Percentiles rank a stretch among this genome's conserved stretches.
Conservation (phyloP, 106 monocot genomes). For the Ottelia alismoides region DNA sequence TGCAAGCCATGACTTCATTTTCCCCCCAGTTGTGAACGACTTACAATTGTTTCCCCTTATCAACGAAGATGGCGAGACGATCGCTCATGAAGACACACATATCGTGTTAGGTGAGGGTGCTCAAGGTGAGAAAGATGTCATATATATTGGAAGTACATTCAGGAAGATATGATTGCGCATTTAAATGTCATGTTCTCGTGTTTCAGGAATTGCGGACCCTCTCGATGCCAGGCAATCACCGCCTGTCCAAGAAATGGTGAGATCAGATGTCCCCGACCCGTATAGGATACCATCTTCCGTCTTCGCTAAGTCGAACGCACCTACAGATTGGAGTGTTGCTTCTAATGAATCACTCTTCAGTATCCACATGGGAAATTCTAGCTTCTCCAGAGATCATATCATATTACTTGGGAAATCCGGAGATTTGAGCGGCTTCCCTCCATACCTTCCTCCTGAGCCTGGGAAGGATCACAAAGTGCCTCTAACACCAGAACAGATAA, state of each 20-base stretch:
- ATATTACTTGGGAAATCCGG: constrained; percentile 24
- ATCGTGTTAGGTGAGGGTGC: too few species aligned
- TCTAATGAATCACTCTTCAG: constrained; percentile 90
- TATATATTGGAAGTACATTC: too few species aligned
- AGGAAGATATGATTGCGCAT: too few species aligned
- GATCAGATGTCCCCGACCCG: constrained; percentile 37
- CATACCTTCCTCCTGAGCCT: not conserved
- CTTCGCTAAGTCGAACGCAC: constrained; percentile 35
- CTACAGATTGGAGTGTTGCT: constrained; percentile 74
- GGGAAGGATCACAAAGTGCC: not conserved
- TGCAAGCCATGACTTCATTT: not conserved
- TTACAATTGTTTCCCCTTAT: not conserved
- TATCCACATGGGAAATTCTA: constrained; percentile 27
- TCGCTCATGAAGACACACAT: too few species aligned
- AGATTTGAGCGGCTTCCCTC: constrained; percentile 16
- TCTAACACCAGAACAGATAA: not conserved
- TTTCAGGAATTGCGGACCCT: too few species aligned
- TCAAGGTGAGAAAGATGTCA: too few species aligned
- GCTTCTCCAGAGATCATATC: constrained; percentile 25
- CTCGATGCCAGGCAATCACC: constrained; percentile 28
- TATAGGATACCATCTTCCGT: constrained; percentile 58
- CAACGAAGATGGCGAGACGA: too few species aligned
- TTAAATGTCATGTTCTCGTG: too few species aligned
- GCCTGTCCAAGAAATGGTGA: constrained; percentile 14
- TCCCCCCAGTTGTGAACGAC: not conserved